Evolutionary conservation across 495 filamentous ascomycete genomes (phyloP).

Genomic region (Aspergillus cristatus): DNA sequence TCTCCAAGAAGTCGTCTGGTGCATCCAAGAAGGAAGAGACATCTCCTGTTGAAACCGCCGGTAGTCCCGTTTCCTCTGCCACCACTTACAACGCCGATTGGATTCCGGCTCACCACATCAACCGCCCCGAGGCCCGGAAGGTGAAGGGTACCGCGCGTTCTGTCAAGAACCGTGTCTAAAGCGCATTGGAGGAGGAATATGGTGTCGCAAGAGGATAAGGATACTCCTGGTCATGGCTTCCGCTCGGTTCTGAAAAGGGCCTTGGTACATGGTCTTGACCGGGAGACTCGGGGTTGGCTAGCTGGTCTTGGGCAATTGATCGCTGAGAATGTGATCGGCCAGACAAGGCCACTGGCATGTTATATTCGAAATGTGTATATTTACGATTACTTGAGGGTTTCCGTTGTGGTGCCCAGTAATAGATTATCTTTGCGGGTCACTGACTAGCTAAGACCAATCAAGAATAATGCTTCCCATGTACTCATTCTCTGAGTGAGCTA

Average conservation of each 20-base stretch:
- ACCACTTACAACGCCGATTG: constrained; percentile 90
- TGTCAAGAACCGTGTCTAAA: constrained; percentile 40
- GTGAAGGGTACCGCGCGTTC: constrained; percentile 61
- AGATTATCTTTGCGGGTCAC: no score
- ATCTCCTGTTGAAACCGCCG: constrained; percentile 54
- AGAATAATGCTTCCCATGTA: no score
- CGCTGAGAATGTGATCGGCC: constrained; percentile 23
- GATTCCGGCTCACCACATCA: constrained; percentile 89
- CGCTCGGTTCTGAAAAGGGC: background rate
- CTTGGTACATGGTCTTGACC: background rate
- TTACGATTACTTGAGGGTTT: constrained; percentile 15
- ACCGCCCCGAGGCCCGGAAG: constrained; percentile 70
- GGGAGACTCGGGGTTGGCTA: constrained; percentile 2
- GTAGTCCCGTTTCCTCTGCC: constrained; percentile 56
- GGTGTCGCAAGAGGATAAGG: background rate
- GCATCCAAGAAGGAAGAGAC: constrained; percentile 56
- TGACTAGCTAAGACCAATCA: no score
- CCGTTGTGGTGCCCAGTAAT: no score
- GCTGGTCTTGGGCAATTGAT: constrained; percentile 3
- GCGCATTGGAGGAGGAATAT: background rate
- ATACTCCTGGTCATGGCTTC: background rate
- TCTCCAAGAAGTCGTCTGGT: constrained; percentile 45
- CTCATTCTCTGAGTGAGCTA: no score
- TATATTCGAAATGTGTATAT: constrained; percentile 26
- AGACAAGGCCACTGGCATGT: constrained; percentile 6